phyloP scores from a whole-genome alignment of 75 land plant genomes.

The Sequoia sempervirens region DNA sequence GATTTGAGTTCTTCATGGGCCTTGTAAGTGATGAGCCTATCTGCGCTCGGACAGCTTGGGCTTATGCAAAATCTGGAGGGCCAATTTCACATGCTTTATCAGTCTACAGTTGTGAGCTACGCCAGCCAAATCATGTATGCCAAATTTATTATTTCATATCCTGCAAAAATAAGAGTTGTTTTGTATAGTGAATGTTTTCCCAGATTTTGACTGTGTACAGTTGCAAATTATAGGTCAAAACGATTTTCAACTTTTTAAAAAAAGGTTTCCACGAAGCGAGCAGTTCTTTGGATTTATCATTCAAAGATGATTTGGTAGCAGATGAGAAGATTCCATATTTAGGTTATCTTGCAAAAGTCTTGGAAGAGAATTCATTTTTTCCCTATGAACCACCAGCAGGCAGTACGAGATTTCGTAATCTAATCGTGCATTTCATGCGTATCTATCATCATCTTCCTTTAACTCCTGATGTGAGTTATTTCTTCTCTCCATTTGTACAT shows the following conservation, averaged over 20 bases:
- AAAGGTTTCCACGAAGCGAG: conserved; percentile 74
- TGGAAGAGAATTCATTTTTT: conserved; percentile 61
- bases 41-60: conserved; percentile 97
- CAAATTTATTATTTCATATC: background rate
- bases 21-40: conserved; percentile 70
- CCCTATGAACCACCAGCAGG: conserved; percentile 91
- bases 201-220: background rate
- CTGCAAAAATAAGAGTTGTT: background rate
- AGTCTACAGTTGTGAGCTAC: conserved; percentile 84
- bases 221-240: conserved; percentile 62
- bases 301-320: conserved; percentile 82
- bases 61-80: conserved; percentile 85
- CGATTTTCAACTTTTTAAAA: conserved; percentile 84
- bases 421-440: conserved; percentile 82
- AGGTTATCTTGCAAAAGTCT: conserved; percentile 81
- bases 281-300: conserved; percentile 88
- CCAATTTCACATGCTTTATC: conserved; percentile 93
- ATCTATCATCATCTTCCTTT: conserved; percentile 85
- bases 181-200: background rate
- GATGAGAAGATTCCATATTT: conserved; percentile 98
- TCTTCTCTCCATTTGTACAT: background rate
- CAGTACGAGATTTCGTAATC: conserved; percentile 65
- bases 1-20: too few species aligned
- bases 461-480: conserved; percentile 59
- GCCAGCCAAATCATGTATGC: conserved; percentile 80